Evolutionary conservation across 2,329 filamentous ascomycete genomes (phyloP).

Genomic region (Aspergillus niger): DNA sequence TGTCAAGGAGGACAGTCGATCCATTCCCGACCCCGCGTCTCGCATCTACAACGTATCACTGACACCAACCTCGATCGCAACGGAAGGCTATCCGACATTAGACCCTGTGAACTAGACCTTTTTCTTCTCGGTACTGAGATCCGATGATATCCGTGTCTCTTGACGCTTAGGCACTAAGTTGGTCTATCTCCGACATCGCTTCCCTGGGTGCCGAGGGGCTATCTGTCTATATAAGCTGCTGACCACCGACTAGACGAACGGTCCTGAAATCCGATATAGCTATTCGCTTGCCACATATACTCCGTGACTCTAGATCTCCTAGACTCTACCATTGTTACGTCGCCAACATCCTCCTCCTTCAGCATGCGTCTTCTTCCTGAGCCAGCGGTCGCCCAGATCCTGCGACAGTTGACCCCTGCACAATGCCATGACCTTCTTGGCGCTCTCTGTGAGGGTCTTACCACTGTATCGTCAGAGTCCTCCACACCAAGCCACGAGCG

Average conservation of each 20-base stretch:
- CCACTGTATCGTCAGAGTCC: conserved; percentile 35
- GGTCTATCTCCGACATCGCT: conserved; percentile 14
- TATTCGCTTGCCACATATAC: no score
- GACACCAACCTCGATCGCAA: not conserved
- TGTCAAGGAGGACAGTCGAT: not conserved
- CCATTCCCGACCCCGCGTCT: not conserved
- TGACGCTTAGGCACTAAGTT: not conserved
- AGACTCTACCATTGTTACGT: no score
- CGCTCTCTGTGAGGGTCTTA: conserved; percentile 39
- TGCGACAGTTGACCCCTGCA: conserved; percentile 32
- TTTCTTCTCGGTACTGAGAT: not conserved
- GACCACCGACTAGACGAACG: not conserved
- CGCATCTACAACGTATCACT: not conserved
- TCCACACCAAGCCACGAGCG: conserved; percentile 26
- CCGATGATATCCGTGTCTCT: conserved; percentile 4
- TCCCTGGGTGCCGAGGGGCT: not conserved
- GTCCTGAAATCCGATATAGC: no score
- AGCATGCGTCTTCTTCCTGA: conserved; percentile 41
- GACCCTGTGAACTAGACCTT: not conserved
- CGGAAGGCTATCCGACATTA: not conserved
- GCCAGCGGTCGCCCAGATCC: conserved; percentile 35
- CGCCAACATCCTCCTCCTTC: not conserved
- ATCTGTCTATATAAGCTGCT: not conserved
- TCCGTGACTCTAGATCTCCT: no score
- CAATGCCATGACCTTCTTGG: conserved; percentile 41